Evolutionary conservation across 2,329 filamentous ascomycete genomes (phyloP), one percentile per base, ranked within the genome.

Genomic region (Stemphylium lycopersici): DNA sequence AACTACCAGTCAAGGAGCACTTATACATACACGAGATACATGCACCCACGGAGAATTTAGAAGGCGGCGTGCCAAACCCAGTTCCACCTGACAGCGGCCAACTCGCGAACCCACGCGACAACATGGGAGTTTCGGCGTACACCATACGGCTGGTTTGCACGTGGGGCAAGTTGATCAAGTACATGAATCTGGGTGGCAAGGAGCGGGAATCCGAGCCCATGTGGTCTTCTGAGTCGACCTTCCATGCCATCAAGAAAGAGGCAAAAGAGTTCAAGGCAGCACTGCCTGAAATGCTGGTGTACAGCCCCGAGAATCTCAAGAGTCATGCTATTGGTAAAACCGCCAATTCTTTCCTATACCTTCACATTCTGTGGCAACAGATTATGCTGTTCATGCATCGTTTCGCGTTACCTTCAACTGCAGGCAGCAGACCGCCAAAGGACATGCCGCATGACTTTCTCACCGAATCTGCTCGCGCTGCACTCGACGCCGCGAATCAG

Each of bases 81-180:
- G 81, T 86, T 6, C 79, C 84, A 0, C 80, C 82, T 3, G 84
- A 88, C 39, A 83, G 85, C n/a, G 87, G 84, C 3, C 85, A 89
- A 58, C 73, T 87, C 15, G 82, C 82, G 26, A 84, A 90, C 61
- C 82, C 89, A 1, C 87, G 83, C 65, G 87, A 90, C 6, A 97
- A 96, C 69, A 96, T 98, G 92, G 95, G 93, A 2, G 91, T 96
- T 4, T 90, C 92, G 1, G 92, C 93, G 10, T 96, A 96, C 74
- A 90, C 95, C 68, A 89, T 98, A 58, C 87, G 90, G 16, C 83
- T 89, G 2, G 90, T 98, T 57, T 87, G 92, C 2, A 80, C 96
- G 29, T 98, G 93, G 93, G 95, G 95, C 4, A 87, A 88, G 43
- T 88, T 97, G 43, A 90, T 96, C 65, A 89, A 88, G 57, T 97